Percentiles rank a stretch among this genome's conserved stretches.
Conservation (phyloP, 2,329 filamentous ascomycete species). For the Amauroascus verrucosus region DNA sequence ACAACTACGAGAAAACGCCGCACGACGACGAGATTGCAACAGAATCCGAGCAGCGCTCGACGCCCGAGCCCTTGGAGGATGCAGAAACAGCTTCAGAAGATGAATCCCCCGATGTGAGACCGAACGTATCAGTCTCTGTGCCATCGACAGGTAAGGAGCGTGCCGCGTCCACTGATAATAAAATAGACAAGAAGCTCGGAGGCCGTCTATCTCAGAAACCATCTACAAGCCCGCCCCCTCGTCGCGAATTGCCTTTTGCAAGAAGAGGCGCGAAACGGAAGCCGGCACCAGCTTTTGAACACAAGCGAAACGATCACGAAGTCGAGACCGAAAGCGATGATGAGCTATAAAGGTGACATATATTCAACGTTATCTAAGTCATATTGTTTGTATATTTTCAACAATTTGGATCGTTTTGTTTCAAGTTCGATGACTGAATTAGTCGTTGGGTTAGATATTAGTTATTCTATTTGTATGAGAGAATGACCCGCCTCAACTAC, state of each 20-base stretch:
- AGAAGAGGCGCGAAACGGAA: slow-evolving; percentile 17
- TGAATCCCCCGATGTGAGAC: neutral
- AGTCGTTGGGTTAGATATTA: neutral
- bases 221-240: slow-evolving; percentile 28
- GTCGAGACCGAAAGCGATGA: slow-evolving; percentile 32
- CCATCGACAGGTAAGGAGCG: neutral
- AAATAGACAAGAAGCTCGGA: neutral
- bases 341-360: slow-evolving; percentile 25
- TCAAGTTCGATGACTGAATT: neutral
- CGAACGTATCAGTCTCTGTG: neutral
- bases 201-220: neutral
- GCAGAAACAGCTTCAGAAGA: slow-evolving; percentile 27
- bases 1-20: neutral
- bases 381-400: neutral
- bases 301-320: slow-evolving; percentile 13
- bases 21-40: slow-evolving; percentile 11
- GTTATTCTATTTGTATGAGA: neutral
- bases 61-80: slow-evolving; percentile 28
- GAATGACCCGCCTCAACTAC: neutral
- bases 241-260: slow-evolving; percentile 35
- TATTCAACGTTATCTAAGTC: neutral
- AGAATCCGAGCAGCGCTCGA: slow-evolving; percentile 23
- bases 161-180: neutral
- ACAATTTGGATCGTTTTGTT: neutral
- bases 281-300: slow-evolving; percentile 6